Evolutionary conservation across 2,329 filamentous ascomycete species (phyloP).

Genomic region (Pseudocercospora musae): DNA sequence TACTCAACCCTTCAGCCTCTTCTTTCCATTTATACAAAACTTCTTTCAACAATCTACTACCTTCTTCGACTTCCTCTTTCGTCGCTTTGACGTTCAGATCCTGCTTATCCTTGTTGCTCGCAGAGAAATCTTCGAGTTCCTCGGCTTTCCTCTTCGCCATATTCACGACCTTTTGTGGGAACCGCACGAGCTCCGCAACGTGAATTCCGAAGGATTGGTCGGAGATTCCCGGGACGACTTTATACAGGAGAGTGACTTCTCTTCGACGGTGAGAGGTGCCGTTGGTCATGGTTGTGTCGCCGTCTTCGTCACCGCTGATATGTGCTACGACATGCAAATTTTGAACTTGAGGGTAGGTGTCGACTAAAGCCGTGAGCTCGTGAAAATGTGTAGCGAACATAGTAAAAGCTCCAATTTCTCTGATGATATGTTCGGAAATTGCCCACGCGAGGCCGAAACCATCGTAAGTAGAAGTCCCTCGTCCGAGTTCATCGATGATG

Average conservation of each 20-base stretch:
- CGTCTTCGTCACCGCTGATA: conserved; percentile 59
- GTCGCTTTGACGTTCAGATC: conserved; percentile 57
- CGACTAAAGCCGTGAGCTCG: conserved; percentile 86
- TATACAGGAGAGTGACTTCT: conserved; percentile 94
- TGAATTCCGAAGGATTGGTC: conserved; percentile 99
- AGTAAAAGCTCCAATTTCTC: conserved; percentile 88
- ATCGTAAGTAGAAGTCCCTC: conserved; percentile 96
- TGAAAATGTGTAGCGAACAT: conserved; percentile 99
- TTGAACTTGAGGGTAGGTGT: conserved; percentile 80
- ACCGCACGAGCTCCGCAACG: conserved; percentile 92
- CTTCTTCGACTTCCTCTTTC: conserved; percentile 84
- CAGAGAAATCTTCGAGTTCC: conserved; percentile 92
- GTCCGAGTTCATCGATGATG: conserved; percentile 96
- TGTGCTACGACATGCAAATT: conserved; percentile 97
- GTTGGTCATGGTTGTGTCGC: conserved; percentile 38
- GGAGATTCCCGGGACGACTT: conserved; percentile 91
- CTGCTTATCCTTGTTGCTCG: conserved; percentile 61
- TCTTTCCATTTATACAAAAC: conserved; percentile 83
- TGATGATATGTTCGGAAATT: conserved; percentile 95
- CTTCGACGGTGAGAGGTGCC: conserved; percentile 52
- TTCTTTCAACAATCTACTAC: conserved; percentile 78
- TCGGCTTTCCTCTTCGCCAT: conserved; percentile 99
- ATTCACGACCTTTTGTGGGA: conserved; percentile 93
- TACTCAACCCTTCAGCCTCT: conserved; percentile 54
- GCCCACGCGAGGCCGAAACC: conserved; percentile 99